Conservation (phyloP, 306 rosid species). For the Malus sylvestris region DNA sequence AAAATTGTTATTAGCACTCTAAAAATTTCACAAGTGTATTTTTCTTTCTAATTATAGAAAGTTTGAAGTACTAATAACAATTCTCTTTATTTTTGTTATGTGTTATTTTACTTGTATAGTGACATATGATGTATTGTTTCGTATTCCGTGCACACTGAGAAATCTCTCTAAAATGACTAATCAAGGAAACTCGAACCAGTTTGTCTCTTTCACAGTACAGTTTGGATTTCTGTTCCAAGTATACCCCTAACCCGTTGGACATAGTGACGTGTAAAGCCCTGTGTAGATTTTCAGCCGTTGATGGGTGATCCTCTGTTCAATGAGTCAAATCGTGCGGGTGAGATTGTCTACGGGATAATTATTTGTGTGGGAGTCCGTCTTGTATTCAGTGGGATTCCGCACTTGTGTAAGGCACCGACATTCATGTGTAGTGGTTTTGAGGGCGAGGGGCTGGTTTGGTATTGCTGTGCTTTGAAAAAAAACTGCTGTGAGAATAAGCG, state of each 20-base stretch:
- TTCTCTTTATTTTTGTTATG: no score
- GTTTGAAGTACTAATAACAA: no score
- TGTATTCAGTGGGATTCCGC: not conserved
- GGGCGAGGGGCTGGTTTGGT: no score
- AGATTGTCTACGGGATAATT: not conserved
- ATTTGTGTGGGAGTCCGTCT: not conserved
- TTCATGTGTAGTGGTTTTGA: not conserved
- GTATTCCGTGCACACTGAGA: no score
- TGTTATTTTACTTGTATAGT: no score
- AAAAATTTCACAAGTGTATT: no score
- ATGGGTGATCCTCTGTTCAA: not conserved
- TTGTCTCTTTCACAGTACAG: not conserved
- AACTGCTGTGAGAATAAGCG: no score
- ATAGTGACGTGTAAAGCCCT: not conserved
- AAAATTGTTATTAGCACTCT: no score
- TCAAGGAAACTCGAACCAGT: not conserved
- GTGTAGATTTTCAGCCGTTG: not conserved
- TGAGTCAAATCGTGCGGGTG: not conserved
- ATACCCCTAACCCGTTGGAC: not conserved
- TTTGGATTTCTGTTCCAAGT: not conserved
- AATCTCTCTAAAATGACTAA: no score
- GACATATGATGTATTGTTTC: fast-evolving
- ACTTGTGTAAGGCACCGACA: not conserved
- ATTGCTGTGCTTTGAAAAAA: no score
- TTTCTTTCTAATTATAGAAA: no score